These are phyloP conservation scores for Blastobotrys capitulatus DNA, from an alignment of 1,139 yeast genomes.

Conservation along the genomic window DNA sequence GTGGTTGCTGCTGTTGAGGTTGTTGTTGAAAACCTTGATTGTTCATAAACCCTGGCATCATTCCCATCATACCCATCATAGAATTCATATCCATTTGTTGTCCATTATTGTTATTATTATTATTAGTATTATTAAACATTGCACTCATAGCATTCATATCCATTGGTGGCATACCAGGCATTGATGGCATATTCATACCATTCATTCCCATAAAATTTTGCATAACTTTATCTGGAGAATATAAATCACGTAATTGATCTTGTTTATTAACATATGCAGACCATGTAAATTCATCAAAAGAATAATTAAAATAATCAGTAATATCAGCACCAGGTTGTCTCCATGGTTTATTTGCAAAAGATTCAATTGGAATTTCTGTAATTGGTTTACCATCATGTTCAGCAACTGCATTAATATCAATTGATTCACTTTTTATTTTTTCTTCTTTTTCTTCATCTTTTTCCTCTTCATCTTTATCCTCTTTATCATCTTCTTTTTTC, in stretches of 20 bases:
- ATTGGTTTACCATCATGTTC: constrained; percentile 78
- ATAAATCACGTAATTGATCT: constrained; percentile 73
- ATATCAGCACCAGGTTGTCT: constrained; percentile 94
- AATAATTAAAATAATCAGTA: constrained; percentile 91
- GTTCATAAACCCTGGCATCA: constrained; percentile 13
- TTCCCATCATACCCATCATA: constrained; percentile 7
- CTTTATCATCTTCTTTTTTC: constrained; percentile 17
- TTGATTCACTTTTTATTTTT: constrained; percentile 36
- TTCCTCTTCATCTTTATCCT: constrained; percentile 15
- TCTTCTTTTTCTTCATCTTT: constrained; percentile 23
- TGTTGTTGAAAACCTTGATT: constrained; percentile 3
- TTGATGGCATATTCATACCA: constrained; percentile 12
- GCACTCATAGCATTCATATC: constrained; percentile 12
- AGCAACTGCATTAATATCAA: constrained; percentile 77
- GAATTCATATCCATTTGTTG: constrained; percentile 8
- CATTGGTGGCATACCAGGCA: constrained; percentile 17
- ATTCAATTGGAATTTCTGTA: constrained; percentile 76
- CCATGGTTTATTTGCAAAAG: constrained; percentile 94
- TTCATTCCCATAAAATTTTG: constrained; percentile 21
- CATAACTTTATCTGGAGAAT: constrained; percentile 51
- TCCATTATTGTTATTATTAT: not conserved
- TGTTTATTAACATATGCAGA: constrained; percentile 86
- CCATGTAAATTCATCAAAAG: constrained; percentile 97
- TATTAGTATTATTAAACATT: too few relatives aligned
- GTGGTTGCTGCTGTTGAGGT: constrained; percentile 8